Base-by-base conservation (phyloP, 352 stramenopile species). In the Aphanomyces astaci region DNA sequence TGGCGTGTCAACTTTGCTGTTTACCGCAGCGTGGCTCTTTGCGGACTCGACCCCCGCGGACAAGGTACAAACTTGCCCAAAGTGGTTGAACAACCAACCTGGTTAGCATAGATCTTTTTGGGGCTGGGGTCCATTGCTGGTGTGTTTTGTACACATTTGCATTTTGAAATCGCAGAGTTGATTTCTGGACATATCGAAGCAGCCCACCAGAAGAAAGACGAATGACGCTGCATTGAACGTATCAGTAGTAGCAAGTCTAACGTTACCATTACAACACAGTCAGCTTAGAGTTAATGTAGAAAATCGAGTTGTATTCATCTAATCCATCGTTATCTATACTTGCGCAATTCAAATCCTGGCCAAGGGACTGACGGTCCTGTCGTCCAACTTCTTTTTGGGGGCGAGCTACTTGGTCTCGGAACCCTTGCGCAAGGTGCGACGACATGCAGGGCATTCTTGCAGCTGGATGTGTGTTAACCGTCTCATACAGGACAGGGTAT, bases 381-480 rank as follows among this genome's bases (percentile, higher is more conserved):
- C 84, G 33, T 92, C 83, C 60, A 74, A 82, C 33, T 90, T 89
- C 74, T 94, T 94, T 73, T 85, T 77, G 15, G 86, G 84, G 45
- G 79, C 80, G 17, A 81, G 82, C 48, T 81, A 82, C 31, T 78
- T 94, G 71, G 71, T 92, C 36, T 73, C 84, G 13, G 84, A 90
- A 70, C 83, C 70, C 63, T 75, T 87, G 46, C 81, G 81, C 48
- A 83, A 90, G 75, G 81, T 89, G 70, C 33, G 70, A 69, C 46
- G 0, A 53, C 51, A 22, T 36, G 33, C 27, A 22, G 40, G n/a
- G 19, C 32, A 4, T 66, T 2, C 49, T 65, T 68, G 24, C 30
- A 19, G 5, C 13, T 7, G 5, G 22, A 19, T n/a, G 13, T 11
- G 51, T 40, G 51, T 36, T 36, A 25, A 33, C n/a, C n/a, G n/a